A percentile compares a stretch with the other conserved stretches of the same genome.
Evolutionary conservation across 768 basidiomycete species (phyloP).

Genomic region (Boletus subparvulus): DNA sequence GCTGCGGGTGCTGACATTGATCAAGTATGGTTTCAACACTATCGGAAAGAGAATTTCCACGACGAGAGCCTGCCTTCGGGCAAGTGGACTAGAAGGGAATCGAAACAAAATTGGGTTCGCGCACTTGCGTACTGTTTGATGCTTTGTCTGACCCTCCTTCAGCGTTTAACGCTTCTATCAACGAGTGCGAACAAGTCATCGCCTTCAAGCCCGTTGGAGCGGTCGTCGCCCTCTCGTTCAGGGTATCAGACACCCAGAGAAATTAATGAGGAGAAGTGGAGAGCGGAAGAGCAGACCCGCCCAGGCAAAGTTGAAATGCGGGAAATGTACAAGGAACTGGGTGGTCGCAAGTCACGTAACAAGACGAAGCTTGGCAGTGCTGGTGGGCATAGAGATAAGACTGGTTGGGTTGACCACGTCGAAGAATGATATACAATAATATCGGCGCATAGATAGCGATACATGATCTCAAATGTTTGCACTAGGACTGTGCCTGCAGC

Average conservation of each 20-base stretch:
- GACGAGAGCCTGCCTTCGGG: slow-evolving; percentile 74
- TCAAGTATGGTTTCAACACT: slow-evolving; percentile 92
- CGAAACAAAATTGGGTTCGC: slow-evolving; percentile 86
- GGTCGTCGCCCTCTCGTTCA: slow-evolving; percentile 47
- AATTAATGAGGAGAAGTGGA: slow-evolving; percentile 72
- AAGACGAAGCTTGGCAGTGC: slow-evolving; percentile 75
- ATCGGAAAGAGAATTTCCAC: slow-evolving; percentile 83
- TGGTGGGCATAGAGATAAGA: slow-evolving; percentile 67
- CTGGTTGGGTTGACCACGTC: slow-evolving; percentile 61
- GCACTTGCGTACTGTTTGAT: slow-evolving; percentile 3
- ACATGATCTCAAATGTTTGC: not conserved
- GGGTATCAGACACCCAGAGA: slow-evolving; percentile 82
- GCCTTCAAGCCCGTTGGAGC: slow-evolving; percentile 46
- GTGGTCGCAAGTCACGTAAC: slow-evolving; percentile 73
- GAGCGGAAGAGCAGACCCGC: slow-evolving; percentile 49
- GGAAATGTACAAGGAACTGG: slow-evolving; percentile 87
- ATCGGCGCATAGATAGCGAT: not conserved
- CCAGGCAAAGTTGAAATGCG: slow-evolving; percentile 86
- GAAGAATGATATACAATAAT: slow-evolving; percentile 23
- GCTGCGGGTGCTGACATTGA: slow-evolving; percentile 1
- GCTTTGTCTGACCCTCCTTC: slow-evolving; percentile 1
- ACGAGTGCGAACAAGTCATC: slow-evolving; percentile 40
- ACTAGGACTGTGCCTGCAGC: slow-evolving; percentile 6
- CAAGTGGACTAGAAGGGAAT: slow-evolving; percentile 91
- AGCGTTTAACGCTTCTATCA: slow-evolving; percentile 55